Conservation (phyloP, 108 stramenopile genomes). For the Licmophora abbreviata region DNA sequence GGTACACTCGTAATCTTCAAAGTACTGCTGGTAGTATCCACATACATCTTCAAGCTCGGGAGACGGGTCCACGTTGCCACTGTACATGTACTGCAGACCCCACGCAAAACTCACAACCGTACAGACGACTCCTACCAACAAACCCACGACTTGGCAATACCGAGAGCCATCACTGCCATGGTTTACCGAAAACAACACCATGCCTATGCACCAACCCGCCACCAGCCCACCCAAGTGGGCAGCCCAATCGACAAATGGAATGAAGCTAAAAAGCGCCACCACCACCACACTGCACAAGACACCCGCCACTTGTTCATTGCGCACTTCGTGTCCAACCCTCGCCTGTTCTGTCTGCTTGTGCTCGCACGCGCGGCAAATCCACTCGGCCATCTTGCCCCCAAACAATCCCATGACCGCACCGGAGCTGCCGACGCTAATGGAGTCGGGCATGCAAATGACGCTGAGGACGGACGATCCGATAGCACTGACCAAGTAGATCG, state of each 20-base stretch:
- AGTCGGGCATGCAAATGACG: slow-evolving; percentile 58
- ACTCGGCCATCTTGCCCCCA: slow-evolving; percentile 74
- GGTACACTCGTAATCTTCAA: slow-evolving; percentile 76
- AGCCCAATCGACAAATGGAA: slow-evolving; percentile 75
- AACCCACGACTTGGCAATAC: slow-evolving; percentile 53
- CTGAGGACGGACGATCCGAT: slow-evolving; percentile 52
- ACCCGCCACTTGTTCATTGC: slow-evolving; percentile 56
- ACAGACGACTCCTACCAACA: slow-evolving; percentile 38
- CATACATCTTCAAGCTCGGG: slow-evolving; percentile 75
- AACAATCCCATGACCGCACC: slow-evolving; percentile 85
- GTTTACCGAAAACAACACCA: slow-evolving; percentile 46
- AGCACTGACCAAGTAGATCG: slow-evolving; percentile 59
- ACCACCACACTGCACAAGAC: slow-evolving; percentile 55
- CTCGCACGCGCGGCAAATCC: slow-evolving; percentile 56
- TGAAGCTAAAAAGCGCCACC: slow-evolving; percentile 50
- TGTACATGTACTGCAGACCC: slow-evolving; percentile 53
- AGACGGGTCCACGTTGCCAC: slow-evolving; percentile 38
- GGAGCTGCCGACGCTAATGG: slow-evolving; percentile 66
- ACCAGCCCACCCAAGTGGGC: slow-evolving; percentile 72
- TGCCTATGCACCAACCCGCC: slow-evolving; percentile 58
- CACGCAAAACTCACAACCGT: slow-evolving; percentile 34
- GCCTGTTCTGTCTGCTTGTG: slow-evolving; percentile 32
- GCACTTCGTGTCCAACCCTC: slow-evolving; percentile 44
- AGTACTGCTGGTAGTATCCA: slow-evolving; percentile 68
- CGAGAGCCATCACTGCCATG: no score